Base-by-base conservation (phyloP, 2,329 filamentous ascomycete species). In the Curvularia verruculosa region DNA sequence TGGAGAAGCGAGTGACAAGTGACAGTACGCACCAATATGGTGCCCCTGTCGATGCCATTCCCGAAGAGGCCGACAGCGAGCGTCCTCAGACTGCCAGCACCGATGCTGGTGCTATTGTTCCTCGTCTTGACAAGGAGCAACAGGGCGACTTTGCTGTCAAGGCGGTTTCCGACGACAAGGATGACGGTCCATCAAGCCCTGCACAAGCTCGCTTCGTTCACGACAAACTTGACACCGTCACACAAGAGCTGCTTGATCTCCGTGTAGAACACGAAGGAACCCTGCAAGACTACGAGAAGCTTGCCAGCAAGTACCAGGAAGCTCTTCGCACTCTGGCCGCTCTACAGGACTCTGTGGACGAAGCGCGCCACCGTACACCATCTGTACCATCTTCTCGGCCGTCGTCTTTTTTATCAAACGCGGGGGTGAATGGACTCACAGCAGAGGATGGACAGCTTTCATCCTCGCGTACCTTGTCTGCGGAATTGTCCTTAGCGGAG, bases 161-260 rank as follows among this genome's bases (percentile, higher is more conserved):
- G 13, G 53, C 58, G 12, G 52, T 69, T 6, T 58, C 60, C 45
- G 66, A 63, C 15, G 43, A 31, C 18, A n/a, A 26, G 18, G 56
- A 67, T 18, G 81, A 85, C 43, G 77, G 82, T 1, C 81, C 85
- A 12, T 84, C 85, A 60, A 95, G 86, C 71, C 88, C 90, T 13
- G 90, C 91, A 0, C 93, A 97, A 74, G 89, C 87, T 43, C 90
- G 89, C 63, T 92, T 92, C 68, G 90, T 97, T 51, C 89, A 90
- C 6, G 94, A 98, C 74, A 97, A 98, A 79, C 85, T 98, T 13
- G 94, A 98, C 70, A 89, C 84, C 37, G 89, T 98, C 39, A 95
- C 90, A 0, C 92, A 96, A 73, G 95, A 99, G 77, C 87, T 99
- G 2, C 85, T 96, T 55, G 91, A 95, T 67, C 85, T 99, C 49